These are phyloP conservation scores for Chrysosphaeria jannelii DNA, from an alignment of 2,329 filamentous ascomycete species.

Conservation along the genomic window DNA sequence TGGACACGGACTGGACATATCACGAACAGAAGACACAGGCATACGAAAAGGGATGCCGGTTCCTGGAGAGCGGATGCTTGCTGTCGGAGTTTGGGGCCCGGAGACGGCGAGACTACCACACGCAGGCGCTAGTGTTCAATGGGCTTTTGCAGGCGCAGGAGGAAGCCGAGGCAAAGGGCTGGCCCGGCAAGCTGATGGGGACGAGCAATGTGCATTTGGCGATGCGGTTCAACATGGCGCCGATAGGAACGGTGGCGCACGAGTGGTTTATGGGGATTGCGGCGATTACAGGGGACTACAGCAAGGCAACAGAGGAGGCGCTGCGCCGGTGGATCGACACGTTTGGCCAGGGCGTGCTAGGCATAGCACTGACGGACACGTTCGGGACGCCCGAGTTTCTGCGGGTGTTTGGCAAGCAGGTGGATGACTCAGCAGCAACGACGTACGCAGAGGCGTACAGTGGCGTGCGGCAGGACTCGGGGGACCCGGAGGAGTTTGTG, in stretches of 20 bases:
- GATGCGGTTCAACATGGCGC: conserved; percentile 63
- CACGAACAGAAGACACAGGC: conserved; percentile 65
- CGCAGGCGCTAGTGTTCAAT: conserved; percentile 70
- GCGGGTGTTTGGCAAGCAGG: conserved; percentile 39
- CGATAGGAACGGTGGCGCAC: conserved; percentile 71
- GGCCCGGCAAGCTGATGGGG: conserved; percentile 42
- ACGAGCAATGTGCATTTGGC: conserved; percentile 95
- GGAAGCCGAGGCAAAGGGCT: conserved; percentile 30
- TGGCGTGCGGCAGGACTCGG: conserved; percentile 72
- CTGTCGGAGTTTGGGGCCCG: conserved; percentile 88
- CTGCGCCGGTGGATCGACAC: conserved; percentile 72
- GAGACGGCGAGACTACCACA: conserved; percentile 74
- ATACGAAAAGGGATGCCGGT: conserved; percentile 43
- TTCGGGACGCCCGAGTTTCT: conserved; percentile 84
- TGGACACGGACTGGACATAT: conserved; percentile 78
- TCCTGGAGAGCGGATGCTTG: conserved; percentile 58
- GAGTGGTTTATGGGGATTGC: conserved; percentile 99
- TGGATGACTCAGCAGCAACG: conserved; percentile 12
- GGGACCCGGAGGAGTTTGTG: conserved; percentile 55
- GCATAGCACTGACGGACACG: conserved; percentile 81
- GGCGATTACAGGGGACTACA: conserved; percentile 66
- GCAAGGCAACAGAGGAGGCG: conserved; percentile 54
- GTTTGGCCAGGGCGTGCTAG: conserved; percentile 59
- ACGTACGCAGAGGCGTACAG: conserved; percentile 60
- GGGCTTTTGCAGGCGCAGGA: conserved; percentile 56